Base-by-base conservation (phyloP, 2,329 filamentous ascomycete species). In the Diaporthe velutina region DNA sequence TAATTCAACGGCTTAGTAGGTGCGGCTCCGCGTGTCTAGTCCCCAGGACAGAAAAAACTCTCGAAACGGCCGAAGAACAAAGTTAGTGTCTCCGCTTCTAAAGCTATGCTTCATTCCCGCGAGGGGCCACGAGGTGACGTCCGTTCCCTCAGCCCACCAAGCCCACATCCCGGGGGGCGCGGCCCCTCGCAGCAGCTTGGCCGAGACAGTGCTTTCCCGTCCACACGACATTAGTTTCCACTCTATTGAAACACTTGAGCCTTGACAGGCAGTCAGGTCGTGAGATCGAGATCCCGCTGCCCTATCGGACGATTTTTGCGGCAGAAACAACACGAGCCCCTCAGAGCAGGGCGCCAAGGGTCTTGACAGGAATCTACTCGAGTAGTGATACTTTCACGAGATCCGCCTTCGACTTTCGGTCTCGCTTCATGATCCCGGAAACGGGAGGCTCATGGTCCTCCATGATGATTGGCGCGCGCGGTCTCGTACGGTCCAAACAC, bases 171-270 rank as follows among this genome's bases (percentile, higher is more conserved):
- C 61, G 61, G 12, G 22, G 28, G 19, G 61, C 61, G 61, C 13
- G 30, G 30, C 45, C 25, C 40, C 22, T 52, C 45, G 45, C 61
- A 12, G 4, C 30, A 50, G 13, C 45, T 40, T 54, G 64, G 48
- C 48, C 45, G 64, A 40, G 64, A 54, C 64, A 40, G 30, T 68
- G 45, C 33, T 25, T 28, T 68, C 45, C 64, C 64, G 45, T 40
- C 33, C 33, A 52, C 48, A 68, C 45, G 48, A 68, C 33, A 28
- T 68, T 68, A 68, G 64, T 22, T 54, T 30, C 33, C 15, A 54
- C 48, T 54, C 64, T 68, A 68, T 68, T 68, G 64, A 68, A 68
- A 68, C 64, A 68, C 33, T 28, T 28, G 48, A 54, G 33, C 19
- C 64, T 68, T 68, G 64, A 68, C 48, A 54, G 64, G 22, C 28